Conservation (phyloP, 352 stramenopile genomes). For the Phytophthora lateralis region DNA sequence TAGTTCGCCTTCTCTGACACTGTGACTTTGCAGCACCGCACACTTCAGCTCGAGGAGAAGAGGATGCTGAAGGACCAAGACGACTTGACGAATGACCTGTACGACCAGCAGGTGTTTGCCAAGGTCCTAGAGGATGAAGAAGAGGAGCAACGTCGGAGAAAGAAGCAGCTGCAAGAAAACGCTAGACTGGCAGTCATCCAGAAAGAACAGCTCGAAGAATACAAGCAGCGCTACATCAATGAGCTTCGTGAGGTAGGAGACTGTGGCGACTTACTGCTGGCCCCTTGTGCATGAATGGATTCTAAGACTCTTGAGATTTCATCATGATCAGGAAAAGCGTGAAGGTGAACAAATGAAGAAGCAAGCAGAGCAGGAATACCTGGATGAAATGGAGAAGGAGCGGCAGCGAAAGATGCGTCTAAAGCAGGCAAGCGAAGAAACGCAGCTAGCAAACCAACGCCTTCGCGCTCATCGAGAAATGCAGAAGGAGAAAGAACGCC, state of each 20-base stretch:
- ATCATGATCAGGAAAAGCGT: conserved; percentile 53
- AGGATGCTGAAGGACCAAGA: conserved; percentile 66
- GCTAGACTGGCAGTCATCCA: conserved; percentile 62
- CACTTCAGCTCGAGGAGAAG: conserved; percentile 84
- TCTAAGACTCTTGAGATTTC: neutral
- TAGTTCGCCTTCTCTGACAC: neutral
- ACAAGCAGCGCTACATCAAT: conserved; percentile 82
- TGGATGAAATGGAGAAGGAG: conserved; percentile 64
- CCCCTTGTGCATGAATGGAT: neutral
- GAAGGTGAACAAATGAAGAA: conserved; percentile 69
- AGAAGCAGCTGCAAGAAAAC: conserved; percentile 53
- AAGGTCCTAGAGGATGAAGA: conserved; percentile 57
- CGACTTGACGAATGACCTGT: conserved; percentile 52
- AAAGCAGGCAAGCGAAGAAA: conserved; percentile 68
- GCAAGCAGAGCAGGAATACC: conserved; percentile 63
- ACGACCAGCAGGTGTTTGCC: conserved; percentile 57
- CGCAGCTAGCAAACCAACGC: conserved; percentile 65
- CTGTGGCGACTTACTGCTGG: neutral
- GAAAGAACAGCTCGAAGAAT: conserved; percentile 83
- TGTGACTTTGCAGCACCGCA: conserved; percentile 49
- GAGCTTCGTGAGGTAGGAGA: conserved; percentile 60
- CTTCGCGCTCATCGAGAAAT: conserved; percentile 63
- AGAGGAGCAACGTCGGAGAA: conserved; percentile 50
- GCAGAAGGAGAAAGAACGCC: conserved; percentile 60
- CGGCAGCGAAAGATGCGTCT: conserved; percentile 41